phyloP scores from a whole-genome alignment of 495 filamentous ascomycete genomes.

The Tetracladium setigerum region DNA sequence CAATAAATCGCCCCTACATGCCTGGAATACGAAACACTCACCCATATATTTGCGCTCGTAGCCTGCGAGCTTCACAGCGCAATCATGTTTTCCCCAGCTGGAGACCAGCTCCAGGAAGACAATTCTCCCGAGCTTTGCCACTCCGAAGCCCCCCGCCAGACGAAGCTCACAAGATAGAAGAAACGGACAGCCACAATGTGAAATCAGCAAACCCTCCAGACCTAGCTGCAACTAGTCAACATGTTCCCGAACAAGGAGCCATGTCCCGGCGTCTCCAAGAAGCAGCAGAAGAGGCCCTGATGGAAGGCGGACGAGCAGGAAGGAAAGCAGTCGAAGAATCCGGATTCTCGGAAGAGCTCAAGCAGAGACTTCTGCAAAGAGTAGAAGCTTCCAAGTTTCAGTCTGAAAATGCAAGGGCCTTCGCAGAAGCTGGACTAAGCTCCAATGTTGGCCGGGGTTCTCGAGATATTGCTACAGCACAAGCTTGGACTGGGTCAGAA shows the following conservation, averaged over 20 bases:
- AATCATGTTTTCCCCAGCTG: conserved; percentile 5
- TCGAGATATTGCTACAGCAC: conserved; percentile 59
- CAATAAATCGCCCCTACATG: conserved; percentile 11
- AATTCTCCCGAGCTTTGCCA: conserved; percentile 12
- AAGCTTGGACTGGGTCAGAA: conserved; percentile 77
- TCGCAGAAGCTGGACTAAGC: conserved; percentile 59
- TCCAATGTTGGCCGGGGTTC: conserved; percentile 62
- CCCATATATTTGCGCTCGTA: conserved; percentile 14
- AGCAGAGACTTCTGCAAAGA: conserved; percentile 62
- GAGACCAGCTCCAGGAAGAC: background rate
- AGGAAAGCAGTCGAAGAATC: conserved; percentile 72
- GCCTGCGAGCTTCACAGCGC: conserved; percentile 12
- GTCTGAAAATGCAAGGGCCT: conserved; percentile 58
- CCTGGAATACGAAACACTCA: conserved; percentile 6
- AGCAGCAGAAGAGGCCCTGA: conserved; percentile 72
- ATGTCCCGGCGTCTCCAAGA: conserved; percentile 69
- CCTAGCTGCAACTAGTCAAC: background rate
- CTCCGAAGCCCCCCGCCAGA: conserved; percentile 2
- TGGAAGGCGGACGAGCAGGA: conserved; percentile 63
- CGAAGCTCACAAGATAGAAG: conserved; percentile 3
- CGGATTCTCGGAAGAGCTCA: conserved; percentile 83
- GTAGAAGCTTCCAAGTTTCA: conserved; percentile 64
- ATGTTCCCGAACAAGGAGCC: conserved; percentile 37
- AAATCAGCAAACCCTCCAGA: background rate
- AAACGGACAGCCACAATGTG: background rate